phyloP scores from a whole-genome alignment of 352 stramenopile genomes.

The Globisporangium recalcitrans region DNA sequence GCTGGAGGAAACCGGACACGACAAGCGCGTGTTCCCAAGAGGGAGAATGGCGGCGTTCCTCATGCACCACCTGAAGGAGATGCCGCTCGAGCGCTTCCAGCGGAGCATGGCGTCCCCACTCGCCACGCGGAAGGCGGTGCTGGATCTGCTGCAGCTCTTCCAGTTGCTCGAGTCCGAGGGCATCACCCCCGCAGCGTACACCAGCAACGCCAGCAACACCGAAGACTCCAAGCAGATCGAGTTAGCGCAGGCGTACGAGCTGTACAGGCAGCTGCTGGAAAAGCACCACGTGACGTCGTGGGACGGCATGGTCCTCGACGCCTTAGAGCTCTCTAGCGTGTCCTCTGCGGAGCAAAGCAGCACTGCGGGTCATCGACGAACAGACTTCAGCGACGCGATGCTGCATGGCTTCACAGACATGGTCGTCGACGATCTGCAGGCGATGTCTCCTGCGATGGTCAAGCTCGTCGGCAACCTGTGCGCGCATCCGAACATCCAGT shows the following conservation, averaged over 20 bases:
- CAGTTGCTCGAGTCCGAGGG: conserved; percentile 57
- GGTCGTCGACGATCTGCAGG: conserved; percentile 64
- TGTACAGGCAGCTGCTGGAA: conserved; percentile 47
- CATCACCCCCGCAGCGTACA: conserved; percentile 40
- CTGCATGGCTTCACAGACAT: conserved; percentile 53
- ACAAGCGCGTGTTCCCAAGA: conserved; percentile 46
- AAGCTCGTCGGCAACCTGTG: conserved; percentile 38
- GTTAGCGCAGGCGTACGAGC: conserved; percentile 42
- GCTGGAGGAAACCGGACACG: conserved; percentile 52
- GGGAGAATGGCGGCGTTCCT: conserved; percentile 47
- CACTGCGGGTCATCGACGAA: neutral
- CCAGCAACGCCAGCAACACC: conserved; percentile 17
- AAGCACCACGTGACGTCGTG: conserved; percentile 58
- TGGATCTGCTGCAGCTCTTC: conserved; percentile 70
- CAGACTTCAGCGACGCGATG: conserved; percentile 33
- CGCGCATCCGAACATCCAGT: conserved; percentile 34
- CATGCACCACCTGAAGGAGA: conserved; percentile 37
- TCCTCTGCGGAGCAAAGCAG: conserved; percentile 16
- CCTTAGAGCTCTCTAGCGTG: conserved; percentile 20
- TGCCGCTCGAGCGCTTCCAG: conserved; percentile 37
- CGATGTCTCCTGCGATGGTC: conserved; percentile 63
- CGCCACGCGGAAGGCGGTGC: conserved; percentile 43
- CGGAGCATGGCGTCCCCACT: conserved; percentile 38
- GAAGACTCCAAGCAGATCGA: conserved; percentile 19
- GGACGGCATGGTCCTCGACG: conserved; percentile 59